Conservation (phyloP, 768 basidiomycete species). For the Leccinum rimulosum region DNA sequence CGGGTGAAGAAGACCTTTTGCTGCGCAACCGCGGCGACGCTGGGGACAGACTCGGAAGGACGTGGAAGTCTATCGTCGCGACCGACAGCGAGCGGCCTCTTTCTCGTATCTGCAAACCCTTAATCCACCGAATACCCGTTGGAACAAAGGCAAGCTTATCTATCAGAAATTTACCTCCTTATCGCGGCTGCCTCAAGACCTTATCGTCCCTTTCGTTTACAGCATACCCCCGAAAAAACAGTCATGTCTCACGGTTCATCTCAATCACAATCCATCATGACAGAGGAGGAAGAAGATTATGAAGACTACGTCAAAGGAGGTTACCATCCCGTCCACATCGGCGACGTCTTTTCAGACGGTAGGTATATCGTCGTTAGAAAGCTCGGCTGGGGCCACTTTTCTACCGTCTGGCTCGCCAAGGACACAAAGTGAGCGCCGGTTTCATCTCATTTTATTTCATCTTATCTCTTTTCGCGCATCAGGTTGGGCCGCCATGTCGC, state of each 20-base stretch:
- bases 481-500: constrained; percentile 97
- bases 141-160: constrained; percentile 31
- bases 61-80: not conserved
- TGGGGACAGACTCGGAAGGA: not conserved
- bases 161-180: constrained; percentile 29
- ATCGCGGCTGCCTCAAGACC: constrained; percentile 26
- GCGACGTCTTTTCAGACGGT: constrained; percentile 83
- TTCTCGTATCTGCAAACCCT: not conserved
- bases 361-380: constrained; percentile 92
- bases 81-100: not conserved
- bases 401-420: constrained; percentile 87
- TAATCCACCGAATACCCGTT: constrained; percentile 23
- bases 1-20: constrained; percentile 7
- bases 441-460: constrained; percentile 4
- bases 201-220: constrained; percentile 34
- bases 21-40: constrained; percentile 7
- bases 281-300: constrained; percentile 91
- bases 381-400: constrained; percentile 94
- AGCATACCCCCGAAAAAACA: constrained; percentile 34
- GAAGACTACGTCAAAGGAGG: constrained; percentile 85
- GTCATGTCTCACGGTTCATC: constrained; percentile 74
- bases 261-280: constrained; percentile 75
- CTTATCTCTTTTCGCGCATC: constrained; percentile 19
- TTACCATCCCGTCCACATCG: constrained; percentile 93
- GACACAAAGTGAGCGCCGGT: constrained; percentile 64